Base-by-base conservation (phyloP, 192 early-diverging fungal species). In the Kappamyces sp. region DNA sequence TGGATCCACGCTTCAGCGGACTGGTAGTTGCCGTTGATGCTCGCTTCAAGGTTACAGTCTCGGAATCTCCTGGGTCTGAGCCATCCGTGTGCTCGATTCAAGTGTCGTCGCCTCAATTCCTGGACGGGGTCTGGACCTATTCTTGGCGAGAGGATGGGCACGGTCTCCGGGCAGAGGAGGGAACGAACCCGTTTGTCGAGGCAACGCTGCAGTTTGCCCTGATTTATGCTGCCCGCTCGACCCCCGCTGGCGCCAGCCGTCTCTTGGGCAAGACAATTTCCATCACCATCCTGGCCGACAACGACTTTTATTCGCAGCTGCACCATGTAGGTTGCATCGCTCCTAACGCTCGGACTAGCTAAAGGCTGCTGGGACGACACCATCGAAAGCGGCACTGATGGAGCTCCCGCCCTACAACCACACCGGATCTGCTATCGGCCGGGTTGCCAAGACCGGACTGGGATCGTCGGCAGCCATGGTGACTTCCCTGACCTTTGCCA, bases 241-340 rank as follows among this genome's bases (percentile, higher is more conserved):
- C 6, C 14, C 49, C 59, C 12, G 0, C 47, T 62, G 8, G 32
- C 0, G 22, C 22, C 22, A 22, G 22, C 0, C 22, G 22, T 22
- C 22, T 22, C 22, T 22, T 66, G 7, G 57, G 54, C 8, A 15
- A 7, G 32, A 84, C 87, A 7, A 66, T 94, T 12, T 76, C 79
- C 47, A 84, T 99, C 42, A 63, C 75, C 6, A 86, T 99, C 43
- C 66, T 87, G 14, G 94, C 88, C n/a, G 83, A 91, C 74, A 99
- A 97, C 63, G 96, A 99, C 70, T 99, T 99, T 70, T 99, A 99
- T 69, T 99, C 96, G 9, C 94, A 97, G 74, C 77, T 86, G n/a
- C 80, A 78, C 14, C 81, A 90, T 83, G 83, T 91, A 66, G 1
- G 61, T 38, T 60, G 12, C 5, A 5, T 35, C 47, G 72, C 47